phyloP scores from a whole-genome alignment of 2,329 filamentous ascomycete species.

The Aspergillus melleus region DNA sequence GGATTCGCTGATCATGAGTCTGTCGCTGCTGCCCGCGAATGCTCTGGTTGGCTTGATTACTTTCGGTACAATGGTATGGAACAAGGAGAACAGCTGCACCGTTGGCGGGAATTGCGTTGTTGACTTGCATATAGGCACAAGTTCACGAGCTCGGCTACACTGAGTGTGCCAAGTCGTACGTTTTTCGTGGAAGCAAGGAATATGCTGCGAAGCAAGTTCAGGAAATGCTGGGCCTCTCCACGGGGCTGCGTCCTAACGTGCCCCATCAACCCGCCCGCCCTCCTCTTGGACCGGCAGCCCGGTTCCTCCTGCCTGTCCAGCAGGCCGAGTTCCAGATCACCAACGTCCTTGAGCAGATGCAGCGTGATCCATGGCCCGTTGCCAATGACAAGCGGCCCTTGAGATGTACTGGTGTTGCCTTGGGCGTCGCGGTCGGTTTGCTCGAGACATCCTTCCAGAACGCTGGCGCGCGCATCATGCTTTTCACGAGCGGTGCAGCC shows the following conservation, averaged over 20 bases:
- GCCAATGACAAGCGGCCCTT: conserved; percentile 87
- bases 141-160: conserved; percentile 98
- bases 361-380: conserved; percentile 97
- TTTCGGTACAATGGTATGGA: conserved; percentile 80
- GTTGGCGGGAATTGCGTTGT: conserved; percentile 5
- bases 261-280: conserved; percentile 72
- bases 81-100: conserved; percentile 1
- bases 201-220: conserved; percentile 99
- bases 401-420: conserved; percentile 91
- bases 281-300: conserved; percentile 74
- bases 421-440: conserved; percentile 89
- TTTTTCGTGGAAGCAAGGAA: conserved; percentile 97
- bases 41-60: conserved; percentile 66
- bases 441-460: conserved; percentile 96
- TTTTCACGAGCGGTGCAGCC: conserved; percentile 91
- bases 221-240: conserved; percentile 87
- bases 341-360: conserved; percentile 89
- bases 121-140: conserved; percentile 63
- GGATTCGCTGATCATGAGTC: conserved; percentile 66
- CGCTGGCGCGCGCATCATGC: conserved; percentile 91
- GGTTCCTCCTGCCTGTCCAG: conserved; percentile 90
- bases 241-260: conserved; percentile 71
- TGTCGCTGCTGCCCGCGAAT: conserved; percentile 63
- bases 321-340: conserved; percentile 97
- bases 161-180: conserved; percentile 97